A percentile compares a stretch with the other conserved stretches of the same genome.
These are phyloP conservation scores for Suillus subluteus DNA, from an alignment of 768 basidiomycete genomes.

Conservation along the genomic window DNA sequence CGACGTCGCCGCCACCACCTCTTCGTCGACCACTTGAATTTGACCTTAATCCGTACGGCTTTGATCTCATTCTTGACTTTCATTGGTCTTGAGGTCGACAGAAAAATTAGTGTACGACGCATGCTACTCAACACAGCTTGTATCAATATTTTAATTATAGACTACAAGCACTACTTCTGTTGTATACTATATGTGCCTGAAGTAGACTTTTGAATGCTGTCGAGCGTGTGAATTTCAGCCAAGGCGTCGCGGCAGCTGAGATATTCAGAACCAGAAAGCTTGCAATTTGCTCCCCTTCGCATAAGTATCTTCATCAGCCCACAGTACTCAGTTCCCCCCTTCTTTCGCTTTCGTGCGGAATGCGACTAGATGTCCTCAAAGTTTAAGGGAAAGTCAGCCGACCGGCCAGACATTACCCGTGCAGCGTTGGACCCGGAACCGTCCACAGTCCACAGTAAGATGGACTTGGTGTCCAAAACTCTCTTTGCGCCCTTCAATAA, in stretches of 20 bases:
- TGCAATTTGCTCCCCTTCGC: not conserved
- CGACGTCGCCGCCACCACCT: slow-evolving; percentile 11
- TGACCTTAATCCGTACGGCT: slow-evolving; percentile 73
- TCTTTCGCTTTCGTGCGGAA: slow-evolving; percentile 18
- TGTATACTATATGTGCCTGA: not conserved
- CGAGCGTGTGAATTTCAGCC: not conserved
- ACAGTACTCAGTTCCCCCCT: slow-evolving; percentile 1
- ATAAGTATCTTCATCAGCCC: not conserved
- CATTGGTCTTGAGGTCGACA: slow-evolving; percentile 51
- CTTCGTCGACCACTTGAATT: slow-evolving; percentile 38
- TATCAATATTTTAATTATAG: slow-evolving; percentile 8
- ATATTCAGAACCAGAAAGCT: slow-evolving; percentile 6
- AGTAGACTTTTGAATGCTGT: not conserved
- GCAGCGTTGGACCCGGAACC: slow-evolving; percentile 43
- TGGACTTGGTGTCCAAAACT: slow-evolving; percentile 69
- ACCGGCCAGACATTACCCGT: slow-evolving; percentile 43
- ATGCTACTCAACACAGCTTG: not conserved
- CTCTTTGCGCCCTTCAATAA: slow-evolving; percentile 68
- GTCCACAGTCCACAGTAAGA: slow-evolving; percentile 44
- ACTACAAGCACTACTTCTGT: not conserved
- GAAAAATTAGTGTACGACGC: slow-evolving; percentile 1
- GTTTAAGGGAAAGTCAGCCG: slow-evolving; percentile 20
- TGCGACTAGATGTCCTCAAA: slow-evolving; percentile 24
- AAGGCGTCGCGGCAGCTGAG: not conserved
- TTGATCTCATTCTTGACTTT: slow-evolving; percentile 76